phyloP scores from a whole-genome alignment of 495 filamentous ascomycete species.

The Xylaria nigripes region DNA sequence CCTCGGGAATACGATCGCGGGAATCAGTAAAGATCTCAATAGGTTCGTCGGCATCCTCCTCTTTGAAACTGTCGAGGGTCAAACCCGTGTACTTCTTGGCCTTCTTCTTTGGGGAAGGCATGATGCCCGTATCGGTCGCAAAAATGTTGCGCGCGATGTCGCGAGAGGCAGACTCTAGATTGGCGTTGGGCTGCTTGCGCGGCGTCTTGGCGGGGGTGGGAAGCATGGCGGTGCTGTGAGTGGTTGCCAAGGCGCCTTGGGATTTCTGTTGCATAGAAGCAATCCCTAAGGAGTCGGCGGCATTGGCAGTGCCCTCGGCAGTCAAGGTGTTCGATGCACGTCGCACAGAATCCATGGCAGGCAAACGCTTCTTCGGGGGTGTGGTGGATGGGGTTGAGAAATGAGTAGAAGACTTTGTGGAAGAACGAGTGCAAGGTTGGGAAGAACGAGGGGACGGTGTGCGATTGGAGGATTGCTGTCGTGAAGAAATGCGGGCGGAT shows the following conservation, averaged over 20 bases:
- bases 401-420: slow-evolving; percentile 18
- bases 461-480: slow-evolving; percentile 29
- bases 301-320: slow-evolving; percentile 26
- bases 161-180: slow-evolving; percentile 46
- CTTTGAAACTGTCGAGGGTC: slow-evolving; percentile 60
- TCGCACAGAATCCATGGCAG: slow-evolving; percentile 28
- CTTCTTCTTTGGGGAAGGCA: slow-evolving; percentile 53
- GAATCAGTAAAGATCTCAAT: slow-evolving; percentile 88
- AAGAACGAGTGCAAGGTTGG: slow-evolving; percentile 23
- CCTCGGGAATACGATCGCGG: slow-evolving; percentile 71
- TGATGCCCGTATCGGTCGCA: slow-evolving; percentile 44
- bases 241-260: slow-evolving; percentile 7
- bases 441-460: slow-evolving; percentile 39
- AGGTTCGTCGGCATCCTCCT: slow-evolving; percentile 44
- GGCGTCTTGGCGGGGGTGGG: slow-evolving; percentile 92
- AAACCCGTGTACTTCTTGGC: slow-evolving; percentile 51
- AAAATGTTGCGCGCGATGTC: slow-evolving; percentile 72
- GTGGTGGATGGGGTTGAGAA: slow-evolving; percentile 41
- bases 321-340: slow-evolving; percentile 34
- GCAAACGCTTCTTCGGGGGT: slow-evolving; percentile 44
- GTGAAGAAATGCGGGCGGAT: slow-evolving; percentile 42
- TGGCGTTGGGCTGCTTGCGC: slow-evolving; percentile 53
- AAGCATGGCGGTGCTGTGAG: slow-evolving; percentile 46
- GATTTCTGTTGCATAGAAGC: slow-evolving; percentile 16
- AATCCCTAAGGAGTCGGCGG: slow-evolving; percentile 30